Percentiles rank a stretch among this genome's conserved stretches.
Evolutionary conservation across 2,329 filamentous ascomycete species (phyloP).

Genomic region (Alternaria infectoria): DNA sequence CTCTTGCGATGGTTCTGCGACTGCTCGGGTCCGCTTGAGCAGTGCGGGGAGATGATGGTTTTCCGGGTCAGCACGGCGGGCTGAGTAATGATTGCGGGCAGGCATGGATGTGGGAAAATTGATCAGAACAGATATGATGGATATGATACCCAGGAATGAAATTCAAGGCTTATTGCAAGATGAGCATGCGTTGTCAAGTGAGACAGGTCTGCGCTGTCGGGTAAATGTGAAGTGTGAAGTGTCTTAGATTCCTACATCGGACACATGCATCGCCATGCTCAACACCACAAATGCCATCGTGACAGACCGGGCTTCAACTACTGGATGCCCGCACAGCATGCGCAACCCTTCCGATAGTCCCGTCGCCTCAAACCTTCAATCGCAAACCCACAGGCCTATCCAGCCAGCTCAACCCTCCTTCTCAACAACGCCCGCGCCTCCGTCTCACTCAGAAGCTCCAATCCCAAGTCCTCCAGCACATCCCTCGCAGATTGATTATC

Average conservation of each 20-base stretch:
- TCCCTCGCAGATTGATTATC: slow-evolving; percentile 56
- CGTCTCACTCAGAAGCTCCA: slow-evolving; percentile 66
- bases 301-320: not conserved
- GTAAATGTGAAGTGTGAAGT: not conserved
- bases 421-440: slow-evolving; percentile 72
- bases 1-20: not conserved
- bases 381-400: slow-evolving; percentile 3
- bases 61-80: not conserved
- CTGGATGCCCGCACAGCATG: not conserved
- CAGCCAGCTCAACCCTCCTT: slow-evolving; percentile 66
- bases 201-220: not conserved
- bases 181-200: not conserved
- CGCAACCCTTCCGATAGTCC: slow-evolving; percentile 8
- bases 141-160: slow-evolving; percentile 1
- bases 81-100: not conserved
- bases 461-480: slow-evolving; percentile 66
- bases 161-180: not conserved
- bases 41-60: not conserved
- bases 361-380: not conserved
- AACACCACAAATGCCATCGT: not conserved
- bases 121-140: not conserved
- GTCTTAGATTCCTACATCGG: not conserved
- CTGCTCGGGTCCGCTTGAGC: not conserved
- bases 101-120: not conserved
- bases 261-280: not conserved